Evolutionary conservation across 192 early-diverging fungal genomes (phyloP), one percentile per base, ranked within the genome.

Genomic region (Funneliformis geosporum): DNA sequence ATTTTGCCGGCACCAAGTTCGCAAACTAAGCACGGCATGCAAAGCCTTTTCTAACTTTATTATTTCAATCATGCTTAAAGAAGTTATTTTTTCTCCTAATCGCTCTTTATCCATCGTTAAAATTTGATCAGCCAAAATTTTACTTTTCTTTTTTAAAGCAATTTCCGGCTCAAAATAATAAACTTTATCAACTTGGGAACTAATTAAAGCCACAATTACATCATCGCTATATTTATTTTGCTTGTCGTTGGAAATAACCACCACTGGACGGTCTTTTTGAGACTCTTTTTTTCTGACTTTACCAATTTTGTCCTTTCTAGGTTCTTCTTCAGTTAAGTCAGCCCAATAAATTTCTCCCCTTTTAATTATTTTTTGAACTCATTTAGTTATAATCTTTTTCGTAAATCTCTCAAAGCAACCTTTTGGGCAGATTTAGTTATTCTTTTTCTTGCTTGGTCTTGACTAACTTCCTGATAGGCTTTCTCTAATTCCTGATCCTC

Each of bases 291-390:
- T 46, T 46, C 44, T 46, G 8, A 46, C 11, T 46, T 46, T 46
- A 5, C 44, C 44, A 10, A 46, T 8, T 46, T 40, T 68, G 4
- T 33, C 33, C 18, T 68, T 28, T 33, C 27, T 39, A 18, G 1
- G 2, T 21, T 68, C 33, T 9, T 68, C 33, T 11, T 68, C 66
- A 33, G 5, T 38, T 18, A 68, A 33, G 21, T 68, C 33, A 18
- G 33, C 40, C 21, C 66, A 68, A 68, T 68, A 68, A 68, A 68
- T 68, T 40, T 68, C 66, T 39, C 66, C 66, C 21, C 66, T 68
- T 68, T 38, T 33, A 18, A 40, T 33, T 40, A 40, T 33, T 18
- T 38, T 16, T 28, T 68, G n/a, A 5, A 18, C 16, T 28, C 33
- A 40, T 68, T 5, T 68, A 18, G n/a, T n/a, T n/a, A n/a, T 14